Conservation (phyloP, 164 flowering plant species). For the Umbellularia californica region DNA sequence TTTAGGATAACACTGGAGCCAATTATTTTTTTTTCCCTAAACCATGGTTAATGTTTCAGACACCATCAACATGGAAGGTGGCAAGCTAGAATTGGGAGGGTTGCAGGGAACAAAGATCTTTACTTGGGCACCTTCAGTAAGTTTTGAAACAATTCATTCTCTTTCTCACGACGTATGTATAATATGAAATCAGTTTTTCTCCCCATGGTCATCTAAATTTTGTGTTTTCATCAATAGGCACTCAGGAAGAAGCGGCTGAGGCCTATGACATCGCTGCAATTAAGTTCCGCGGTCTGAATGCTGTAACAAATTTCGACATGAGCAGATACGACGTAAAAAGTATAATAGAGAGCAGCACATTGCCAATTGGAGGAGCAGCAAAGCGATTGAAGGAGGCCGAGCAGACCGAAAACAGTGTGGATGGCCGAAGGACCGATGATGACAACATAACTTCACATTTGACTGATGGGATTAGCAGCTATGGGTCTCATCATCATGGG, state of each 20-base stretch:
- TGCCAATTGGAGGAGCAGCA: conserved; percentile 79
- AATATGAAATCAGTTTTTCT: neutral
- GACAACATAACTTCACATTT: conserved; percentile 31
- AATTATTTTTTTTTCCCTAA: too few relatives aligned
- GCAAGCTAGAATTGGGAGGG: conserved; percentile 95
- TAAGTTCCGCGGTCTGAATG: conserved; percentile 84
- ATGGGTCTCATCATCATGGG: conserved; percentile 22
- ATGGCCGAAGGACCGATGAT: conserved; percentile 24
- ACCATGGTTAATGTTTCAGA: conserved; percentile 24
- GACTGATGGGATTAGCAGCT: conserved; percentile 33
- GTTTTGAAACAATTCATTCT: conserved; percentile 11
- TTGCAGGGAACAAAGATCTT: conserved; percentile 91
- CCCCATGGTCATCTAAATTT: neutral
- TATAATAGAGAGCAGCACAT: conserved; percentile 72
- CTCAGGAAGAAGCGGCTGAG: conserved; percentile 98
- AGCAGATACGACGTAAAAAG: conserved; percentile 78
- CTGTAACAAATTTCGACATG: conserved; percentile 96
- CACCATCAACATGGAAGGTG: conserved; percentile 97
- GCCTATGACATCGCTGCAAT: conserved; percentile 98
- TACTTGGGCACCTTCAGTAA: conserved; percentile 93
- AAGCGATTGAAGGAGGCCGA: conserved; percentile 72
- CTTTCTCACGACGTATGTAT: neutral
- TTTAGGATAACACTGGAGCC: too few relatives aligned
- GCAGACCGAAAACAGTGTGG: conserved; percentile 33
- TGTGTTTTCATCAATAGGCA: conserved; percentile 36